phyloP scores from a whole-genome alignment of 2,329 filamentous ascomycete species.

The Chaetomium globosum region DNA sequence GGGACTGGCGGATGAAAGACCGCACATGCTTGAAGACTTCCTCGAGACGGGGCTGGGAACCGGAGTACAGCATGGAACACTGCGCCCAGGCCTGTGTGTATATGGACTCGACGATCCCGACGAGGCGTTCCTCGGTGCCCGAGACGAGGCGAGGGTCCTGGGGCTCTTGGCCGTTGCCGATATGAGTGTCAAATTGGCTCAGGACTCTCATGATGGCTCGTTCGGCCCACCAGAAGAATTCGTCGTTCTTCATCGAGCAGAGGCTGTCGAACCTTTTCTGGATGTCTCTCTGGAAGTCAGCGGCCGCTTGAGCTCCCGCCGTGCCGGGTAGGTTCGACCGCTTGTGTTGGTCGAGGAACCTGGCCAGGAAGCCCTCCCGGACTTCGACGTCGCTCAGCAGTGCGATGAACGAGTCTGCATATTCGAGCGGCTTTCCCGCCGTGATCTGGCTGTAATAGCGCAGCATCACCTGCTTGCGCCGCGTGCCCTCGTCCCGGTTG shows the following conservation, averaged over 20 bases:
- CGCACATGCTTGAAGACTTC: conserved; percentile 5
- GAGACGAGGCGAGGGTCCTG: neutral
- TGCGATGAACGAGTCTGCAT: conserved; percentile 3
- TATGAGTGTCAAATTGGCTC: conserved; percentile 5
- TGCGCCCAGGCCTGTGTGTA: conserved; percentile 6
- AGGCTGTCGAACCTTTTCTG: conserved; percentile 7
- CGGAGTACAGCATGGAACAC: neutral
- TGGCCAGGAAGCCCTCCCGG: conserved; percentile 7
- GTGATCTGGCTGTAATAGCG: conserved; percentile 3
- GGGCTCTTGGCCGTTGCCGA: conserved; percentile 4
- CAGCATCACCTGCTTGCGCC: conserved; percentile 8
- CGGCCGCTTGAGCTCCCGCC: conserved; percentile 7
- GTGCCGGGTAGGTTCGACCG: neutral
- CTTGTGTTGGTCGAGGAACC: conserved; percentile 11
- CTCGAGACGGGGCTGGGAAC: neutral
- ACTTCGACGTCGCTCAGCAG: neutral
- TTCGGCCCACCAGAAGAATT: conserved; percentile 12
- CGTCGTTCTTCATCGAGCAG: conserved; percentile 8
- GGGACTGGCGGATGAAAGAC: conserved; percentile 7
- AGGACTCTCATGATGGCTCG: conserved; percentile 10
- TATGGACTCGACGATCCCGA: conserved; percentile 9
- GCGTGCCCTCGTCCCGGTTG: conserved; percentile 1
- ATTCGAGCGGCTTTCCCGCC: conserved; percentile 5
- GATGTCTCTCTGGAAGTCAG: conserved; percentile 7
- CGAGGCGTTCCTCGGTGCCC: neutral